Evolutionary conservation across 108 stramenopile species (phyloP).

Genomic region (Epithemia pelagica): DNA sequence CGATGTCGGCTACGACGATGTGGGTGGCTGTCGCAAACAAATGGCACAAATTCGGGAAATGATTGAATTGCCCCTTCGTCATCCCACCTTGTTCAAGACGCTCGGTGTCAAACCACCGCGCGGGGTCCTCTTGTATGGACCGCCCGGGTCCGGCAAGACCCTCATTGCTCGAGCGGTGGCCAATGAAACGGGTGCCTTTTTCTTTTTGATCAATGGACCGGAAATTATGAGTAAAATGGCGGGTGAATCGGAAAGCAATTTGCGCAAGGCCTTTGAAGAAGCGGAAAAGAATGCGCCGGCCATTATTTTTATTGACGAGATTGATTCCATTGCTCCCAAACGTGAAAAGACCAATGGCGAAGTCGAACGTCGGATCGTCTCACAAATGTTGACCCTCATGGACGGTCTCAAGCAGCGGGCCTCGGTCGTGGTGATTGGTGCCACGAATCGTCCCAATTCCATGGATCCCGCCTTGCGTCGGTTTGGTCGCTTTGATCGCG

Average conservation of each 20-base stretch:
- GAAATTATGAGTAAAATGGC: constrained; percentile 99
- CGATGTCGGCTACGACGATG: constrained; percentile 99
- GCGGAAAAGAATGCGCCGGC: constrained; percentile 99
- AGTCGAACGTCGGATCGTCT: constrained; percentile 98
- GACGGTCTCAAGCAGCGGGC: constrained; percentile 97
- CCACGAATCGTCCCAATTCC: constrained; percentile 95
- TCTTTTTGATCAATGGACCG: constrained; percentile 99
- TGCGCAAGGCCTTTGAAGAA: constrained; percentile 97
- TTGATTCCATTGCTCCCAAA: constrained; percentile 99
- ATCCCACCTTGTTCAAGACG: constrained; percentile 99
- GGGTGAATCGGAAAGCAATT: constrained; percentile 96
- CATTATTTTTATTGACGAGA: constrained; percentile 99
- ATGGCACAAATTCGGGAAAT: constrained; percentile 99
- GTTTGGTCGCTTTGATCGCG: constrained; percentile 98
- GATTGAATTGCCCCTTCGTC: constrained; percentile 99
- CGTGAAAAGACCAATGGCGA: constrained; percentile 99
- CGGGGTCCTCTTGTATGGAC: constrained; percentile 99
- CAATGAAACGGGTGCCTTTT: constrained; percentile 99
- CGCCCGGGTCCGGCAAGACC: constrained; percentile 98
- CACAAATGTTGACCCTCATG: constrained; percentile 98
- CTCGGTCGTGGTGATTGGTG: constrained; percentile 95
- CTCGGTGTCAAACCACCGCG: constrained; percentile 99
- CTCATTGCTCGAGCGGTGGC: constrained; percentile 99
- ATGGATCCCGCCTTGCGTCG: constrained; percentile 97
- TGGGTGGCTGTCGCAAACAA: constrained; percentile 97